Evolutionary conservation across 2,329 filamentous ascomycete species (phyloP), one percentile per base, ranked within the genome.

Genomic region (Pyrenochaeta sp.): DNA sequence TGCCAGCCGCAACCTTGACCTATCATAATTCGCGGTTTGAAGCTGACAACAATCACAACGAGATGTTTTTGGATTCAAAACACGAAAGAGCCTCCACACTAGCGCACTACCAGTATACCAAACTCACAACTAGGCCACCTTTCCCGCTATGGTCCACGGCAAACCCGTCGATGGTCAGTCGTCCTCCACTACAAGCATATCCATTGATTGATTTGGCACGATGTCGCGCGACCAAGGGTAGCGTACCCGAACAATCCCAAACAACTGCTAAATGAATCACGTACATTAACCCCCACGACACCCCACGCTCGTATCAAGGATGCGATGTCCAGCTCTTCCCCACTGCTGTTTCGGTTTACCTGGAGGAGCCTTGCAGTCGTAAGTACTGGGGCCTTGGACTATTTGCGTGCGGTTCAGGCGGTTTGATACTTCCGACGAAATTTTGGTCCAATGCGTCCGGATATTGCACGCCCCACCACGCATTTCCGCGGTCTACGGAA

Each of bases 221-320:
- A 30, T 55, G 50, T 49, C 45, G 40, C 33, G 48, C 17, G 44
- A 54, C 46, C 46, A 29, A 58, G 35, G 30, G 14, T 33, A 48
- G 49, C 39, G 45, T 33, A 14, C 31, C 53, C 60, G 54, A 58
- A 49, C 56, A 58, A 49, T 53, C 53, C 53, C 52, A 60, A 58
- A 58, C 53, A 44, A 64, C 62, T 47, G 36, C 62, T 66, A 66
- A 67, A 68, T 58, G 60, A 60, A 69, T 69, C 60, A 67, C 66
- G 67, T 69, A 68, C 59, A 61, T 49, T 40, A 17, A 56, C 61
- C 66, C 64, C 63, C 64, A 66, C 66, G 47, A 9, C 39, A 67
- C 58, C 63, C 67, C 66, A 51, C 61, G 51, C 55, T 45, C 47
- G 46, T 56, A 57, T 45, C 61, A 52, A 54, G 61, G 58, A 59